Evolutionary conservation across 768 basidiomycete genomes (phyloP).

Genomic region (Leccinum obscurum): DNA sequence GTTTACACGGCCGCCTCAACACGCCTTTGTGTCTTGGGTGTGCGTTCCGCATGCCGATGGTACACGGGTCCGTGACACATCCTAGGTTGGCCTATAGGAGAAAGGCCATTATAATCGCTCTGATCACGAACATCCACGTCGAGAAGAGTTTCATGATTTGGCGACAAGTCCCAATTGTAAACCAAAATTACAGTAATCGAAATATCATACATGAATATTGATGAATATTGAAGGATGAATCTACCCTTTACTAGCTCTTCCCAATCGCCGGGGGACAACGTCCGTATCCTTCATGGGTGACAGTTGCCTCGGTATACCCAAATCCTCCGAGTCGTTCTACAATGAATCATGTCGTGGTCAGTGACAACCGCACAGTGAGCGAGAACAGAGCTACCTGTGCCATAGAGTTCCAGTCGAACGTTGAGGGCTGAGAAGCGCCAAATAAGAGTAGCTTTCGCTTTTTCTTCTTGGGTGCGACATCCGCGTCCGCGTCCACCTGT

Average conservation of each 20-base stretch:
- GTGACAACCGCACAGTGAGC: not conserved
- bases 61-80: conserved; percentile 41
- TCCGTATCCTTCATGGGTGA: conserved; percentile 66
- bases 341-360: not conserved
- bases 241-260: conserved; percentile 29
- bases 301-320: conserved; percentile 65
- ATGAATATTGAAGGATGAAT: not conserved
- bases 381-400: conserved; percentile 34
- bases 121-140: conserved; percentile 64
- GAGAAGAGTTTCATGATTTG: conserved; percentile 87
- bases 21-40: conserved; percentile 45
- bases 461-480: conserved; percentile 55
- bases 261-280: conserved; percentile 45
- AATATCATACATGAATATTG: not conserved
- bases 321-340: conserved; percentile 37
- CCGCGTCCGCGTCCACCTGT: conserved; percentile 18
- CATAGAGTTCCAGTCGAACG: conserved; percentile 48
- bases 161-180: conserved; percentile 46
- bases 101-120: conserved; percentile 83
- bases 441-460: conserved; percentile 72
- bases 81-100: conserved; percentile 48
- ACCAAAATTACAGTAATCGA: not conserved
- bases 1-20: conserved; percentile 47
- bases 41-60: conserved; percentile 63
- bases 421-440: conserved; percentile 38